Base-by-base conservation (phyloP, 106 monocot genomes). In the Dendrobium huoshanense region DNA sequence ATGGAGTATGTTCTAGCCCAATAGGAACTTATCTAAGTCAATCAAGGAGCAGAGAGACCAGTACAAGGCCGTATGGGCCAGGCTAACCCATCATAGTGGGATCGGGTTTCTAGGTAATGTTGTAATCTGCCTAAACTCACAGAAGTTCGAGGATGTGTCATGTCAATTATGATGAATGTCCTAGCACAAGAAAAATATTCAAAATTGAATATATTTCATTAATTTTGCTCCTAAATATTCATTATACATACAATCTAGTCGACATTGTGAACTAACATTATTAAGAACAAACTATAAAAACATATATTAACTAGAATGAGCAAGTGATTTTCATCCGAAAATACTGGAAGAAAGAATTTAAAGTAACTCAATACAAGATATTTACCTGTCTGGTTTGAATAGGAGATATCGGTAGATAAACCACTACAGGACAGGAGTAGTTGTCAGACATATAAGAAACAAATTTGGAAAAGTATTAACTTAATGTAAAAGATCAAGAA, bases 331-430 rank as follows among this genome's bases (percentile, higher is more conserved):
- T 65, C n/a, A 65, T 65, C 7, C n/a, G 25, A 25, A 65, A 65
- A 65, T 22, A 65, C 7, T 5, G 1, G 64, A 65, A 22, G 64
- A 25, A 65, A 65, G 24, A 65, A 65, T 22, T 18, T 24, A 1
- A 65, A 65, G 7, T 65, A 65, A 25, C 24, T 65, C 48, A 75
- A 10, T 15, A 18, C 7, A 80, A 78, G 5, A 29, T 81, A 54
- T 83, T 75, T 78, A 95, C 95, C 92, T 95, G 79, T 91, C 95
- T 67, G 96, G 93, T 84, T 96, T 93, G 85, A 96, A 96, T 29
- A 96, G 88, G 80, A 96, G 96, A 77, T 91, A 91, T 1, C 91
- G 89, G 75, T 96, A 93, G 55, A 93, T 79, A 79, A 96, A 96
- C 89, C 89, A 93, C 96, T 96, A 88, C 18, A 87, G 80, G 70